Conservation (phyloP, 2,329 filamentous ascomycete species). For the Cadophora luteo-olivacea region DNA sequence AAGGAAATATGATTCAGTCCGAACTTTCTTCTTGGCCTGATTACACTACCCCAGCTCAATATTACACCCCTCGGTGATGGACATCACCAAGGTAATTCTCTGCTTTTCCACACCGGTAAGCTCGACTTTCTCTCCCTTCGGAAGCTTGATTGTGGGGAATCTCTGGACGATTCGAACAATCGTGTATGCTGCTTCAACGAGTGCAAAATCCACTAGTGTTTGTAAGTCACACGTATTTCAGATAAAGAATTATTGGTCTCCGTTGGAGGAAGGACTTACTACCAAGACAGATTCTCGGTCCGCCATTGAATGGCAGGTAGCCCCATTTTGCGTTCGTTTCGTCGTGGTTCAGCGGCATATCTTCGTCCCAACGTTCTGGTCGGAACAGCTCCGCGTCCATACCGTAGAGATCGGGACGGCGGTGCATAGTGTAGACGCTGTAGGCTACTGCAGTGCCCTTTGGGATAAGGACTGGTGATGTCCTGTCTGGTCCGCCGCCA, state of each 20-base stretch:
- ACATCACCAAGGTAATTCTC: background rate
- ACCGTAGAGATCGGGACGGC: slow-evolving; percentile 67
- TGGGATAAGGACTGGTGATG: slow-evolving; percentile 38
- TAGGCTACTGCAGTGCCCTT: slow-evolving; percentile 37
- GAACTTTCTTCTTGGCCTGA: too few relatives aligned
- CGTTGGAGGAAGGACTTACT: slow-evolving; percentile 29
- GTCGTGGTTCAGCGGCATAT: slow-evolving; percentile 52
- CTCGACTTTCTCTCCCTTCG: background rate
- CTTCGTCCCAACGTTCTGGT: slow-evolving; percentile 74
- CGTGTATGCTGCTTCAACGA: slow-evolving; percentile 40
- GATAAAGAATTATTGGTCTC: too few relatives aligned
- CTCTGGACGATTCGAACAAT: slow-evolving; percentile 37
- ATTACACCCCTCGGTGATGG: background rate
- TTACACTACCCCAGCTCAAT: background rate
- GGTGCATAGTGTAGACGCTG: slow-evolving; percentile 39
- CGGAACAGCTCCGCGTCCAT: slow-evolving; percentile 71
- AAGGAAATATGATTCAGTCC: too few relatives aligned
- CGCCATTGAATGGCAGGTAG: slow-evolving; percentile 76
- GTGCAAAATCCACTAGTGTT: slow-evolving; percentile 37
- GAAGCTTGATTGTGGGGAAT: slow-evolving; percentile 26
- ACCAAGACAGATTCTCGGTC: slow-evolving; percentile 74
- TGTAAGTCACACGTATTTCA: slow-evolving; percentile 20
- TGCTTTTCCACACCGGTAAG: background rate
- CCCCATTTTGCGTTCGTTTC: slow-evolving; percentile 59
- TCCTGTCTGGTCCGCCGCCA: slow-evolving; percentile 28